A percentile compares a stretch with the other conserved stretches of the same genome.
These are phyloP conservation scores for Solanum sitiens DNA, from an alignment of 257 asterid genomes.

Conservation along the genomic window DNA sequence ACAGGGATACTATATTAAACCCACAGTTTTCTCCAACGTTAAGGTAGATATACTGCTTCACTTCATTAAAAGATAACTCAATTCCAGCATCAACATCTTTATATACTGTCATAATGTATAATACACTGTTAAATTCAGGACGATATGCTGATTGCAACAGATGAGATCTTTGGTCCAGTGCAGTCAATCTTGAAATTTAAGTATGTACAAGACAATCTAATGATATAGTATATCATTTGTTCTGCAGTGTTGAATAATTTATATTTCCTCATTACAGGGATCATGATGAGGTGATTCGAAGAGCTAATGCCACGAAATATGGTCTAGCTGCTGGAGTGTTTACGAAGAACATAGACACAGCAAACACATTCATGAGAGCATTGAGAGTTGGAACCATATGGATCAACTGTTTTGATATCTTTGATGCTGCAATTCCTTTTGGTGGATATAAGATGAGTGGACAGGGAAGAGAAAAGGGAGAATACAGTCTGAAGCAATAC, in stretches of 20 bases:
- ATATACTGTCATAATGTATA: not conserved
- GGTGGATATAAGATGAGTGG: conserved; percentile 99
- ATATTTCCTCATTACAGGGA: conserved; percentile 28
- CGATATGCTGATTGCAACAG: conserved; percentile 73
- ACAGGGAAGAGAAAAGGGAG: conserved; percentile 88
- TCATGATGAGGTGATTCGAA: conserved; percentile 49
- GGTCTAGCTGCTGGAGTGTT: conserved; percentile 97
- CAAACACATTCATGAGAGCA: conserved; percentile 76
- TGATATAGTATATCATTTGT: not conserved
- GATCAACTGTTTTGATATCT: conserved; percentile 67
- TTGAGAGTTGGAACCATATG: conserved; percentile 78
- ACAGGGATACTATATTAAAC: conserved; percentile 74
- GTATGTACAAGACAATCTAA: conserved; percentile 9
- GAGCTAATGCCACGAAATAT: conserved; percentile 54
- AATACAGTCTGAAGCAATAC: conserved; percentile 83
- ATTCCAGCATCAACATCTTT: not conserved
- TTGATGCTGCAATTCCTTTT: conserved; percentile 89
- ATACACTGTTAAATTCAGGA: conserved; percentile 33
- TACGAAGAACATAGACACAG: conserved; percentile 73
- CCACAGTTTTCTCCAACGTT: conserved; percentile 88
- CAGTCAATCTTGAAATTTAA: conserved; percentile 74
- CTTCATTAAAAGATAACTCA: not conserved
- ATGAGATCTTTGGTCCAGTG: conserved; percentile 96
- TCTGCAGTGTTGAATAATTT: not conserved
- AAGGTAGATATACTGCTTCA: conserved; percentile 27